Percentiles rank a stretch among this genome's conserved stretches.
These are phyloP conservation scores for Ophiocordyceps australis DNA, from an alignment of 2,329 filamentous ascomycete species.

Conservation along the genomic window DNA sequence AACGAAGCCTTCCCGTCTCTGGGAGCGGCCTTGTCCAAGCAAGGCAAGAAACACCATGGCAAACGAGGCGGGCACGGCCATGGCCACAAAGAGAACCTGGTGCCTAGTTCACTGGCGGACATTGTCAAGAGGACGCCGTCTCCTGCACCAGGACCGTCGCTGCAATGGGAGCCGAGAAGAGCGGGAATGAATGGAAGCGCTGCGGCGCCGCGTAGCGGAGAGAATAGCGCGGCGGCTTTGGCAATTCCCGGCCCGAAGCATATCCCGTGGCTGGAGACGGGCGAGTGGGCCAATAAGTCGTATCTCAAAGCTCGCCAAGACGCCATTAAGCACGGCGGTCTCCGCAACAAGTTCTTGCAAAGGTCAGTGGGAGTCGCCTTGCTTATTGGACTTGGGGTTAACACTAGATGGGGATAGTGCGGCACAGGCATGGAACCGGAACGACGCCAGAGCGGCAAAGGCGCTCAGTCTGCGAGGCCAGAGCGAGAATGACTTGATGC, in stretches of 20 bases:
- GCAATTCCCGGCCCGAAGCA: slow-evolving; percentile 79
- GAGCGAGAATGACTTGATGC: slow-evolving; percentile 93
- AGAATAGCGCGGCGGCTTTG: slow-evolving; percentile 66
- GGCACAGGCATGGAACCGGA: slow-evolving; percentile 95
- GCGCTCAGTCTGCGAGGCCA: slow-evolving; percentile 86
- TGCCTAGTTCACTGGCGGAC: slow-evolving; percentile 70
- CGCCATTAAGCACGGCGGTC: slow-evolving; percentile 90
- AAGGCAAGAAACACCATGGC: slow-evolving; percentile 80
- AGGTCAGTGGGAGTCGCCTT: slow-evolving; percentile 36
- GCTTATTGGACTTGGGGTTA: neutral
- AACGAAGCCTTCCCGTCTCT: slow-evolving; percentile 89
- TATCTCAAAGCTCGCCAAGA: slow-evolving; percentile 92
- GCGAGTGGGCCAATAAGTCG: slow-evolving; percentile 74
- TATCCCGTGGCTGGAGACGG: slow-evolving; percentile 92
- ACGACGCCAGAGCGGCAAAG: slow-evolving; percentile 90
- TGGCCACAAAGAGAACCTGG: slow-evolving; percentile 45
- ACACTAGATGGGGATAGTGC: slow-evolving; percentile 35
- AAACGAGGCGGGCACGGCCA: slow-evolving; percentile 74
- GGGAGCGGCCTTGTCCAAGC: slow-evolving; percentile 56
- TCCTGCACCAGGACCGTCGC: slow-evolving; percentile 44
- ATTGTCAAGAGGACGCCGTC: slow-evolving; percentile 91
- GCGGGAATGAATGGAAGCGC: slow-evolving; percentile 45
- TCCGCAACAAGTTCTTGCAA: slow-evolving; percentile 92
- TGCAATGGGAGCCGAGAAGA: slow-evolving; percentile 42
- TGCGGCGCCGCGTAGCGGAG: slow-evolving; percentile 44